Evolutionary conservation across 306 rosid species (phyloP).

Genomic region (Malus sylvestris): DNA sequence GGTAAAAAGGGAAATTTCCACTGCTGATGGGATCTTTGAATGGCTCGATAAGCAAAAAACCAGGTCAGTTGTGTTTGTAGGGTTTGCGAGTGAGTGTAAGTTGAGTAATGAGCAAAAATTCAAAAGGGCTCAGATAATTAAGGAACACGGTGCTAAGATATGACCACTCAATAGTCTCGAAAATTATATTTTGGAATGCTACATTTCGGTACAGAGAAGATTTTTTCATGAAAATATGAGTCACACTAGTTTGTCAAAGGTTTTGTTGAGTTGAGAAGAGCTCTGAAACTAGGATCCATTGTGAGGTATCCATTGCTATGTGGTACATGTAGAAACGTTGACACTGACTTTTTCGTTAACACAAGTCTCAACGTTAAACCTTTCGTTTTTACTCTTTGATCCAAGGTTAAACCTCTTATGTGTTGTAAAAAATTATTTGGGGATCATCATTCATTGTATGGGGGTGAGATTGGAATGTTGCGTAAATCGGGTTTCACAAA

Average conservation of each 20-base stretch:
- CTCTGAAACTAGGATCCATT: background rate
- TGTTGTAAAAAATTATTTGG: background rate
- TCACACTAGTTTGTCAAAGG: background rate
- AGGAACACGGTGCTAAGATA: slow-evolving; percentile 49
- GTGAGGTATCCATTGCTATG: background rate
- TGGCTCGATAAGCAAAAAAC: slow-evolving; percentile 32
- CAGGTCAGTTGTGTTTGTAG: slow-evolving; percentile 32
- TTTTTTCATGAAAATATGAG: background rate
- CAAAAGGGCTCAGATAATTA: slow-evolving; percentile 39
- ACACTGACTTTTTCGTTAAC: background rate
- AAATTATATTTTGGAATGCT: background rate
- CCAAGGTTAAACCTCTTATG: background rate
- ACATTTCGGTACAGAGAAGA: background rate
- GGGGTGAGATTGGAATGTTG: background rate
- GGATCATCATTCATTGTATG: background rate
- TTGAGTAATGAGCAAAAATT: background rate
- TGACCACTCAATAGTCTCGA: background rate
- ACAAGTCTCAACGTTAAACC: background rate
- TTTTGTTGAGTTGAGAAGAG: background rate
- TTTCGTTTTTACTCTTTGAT: too few relatives aligned
- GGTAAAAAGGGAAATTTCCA: background rate
- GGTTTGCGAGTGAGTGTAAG: slow-evolving; percentile 34
- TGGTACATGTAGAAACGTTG: background rate
- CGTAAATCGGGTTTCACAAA: too few relatives aligned
- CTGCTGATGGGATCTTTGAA: slow-evolving; percentile 10